Base-by-base conservation (phyloP, 2,329 filamentous ascomycete genomes). In the Chaetomium globosum region DNA sequence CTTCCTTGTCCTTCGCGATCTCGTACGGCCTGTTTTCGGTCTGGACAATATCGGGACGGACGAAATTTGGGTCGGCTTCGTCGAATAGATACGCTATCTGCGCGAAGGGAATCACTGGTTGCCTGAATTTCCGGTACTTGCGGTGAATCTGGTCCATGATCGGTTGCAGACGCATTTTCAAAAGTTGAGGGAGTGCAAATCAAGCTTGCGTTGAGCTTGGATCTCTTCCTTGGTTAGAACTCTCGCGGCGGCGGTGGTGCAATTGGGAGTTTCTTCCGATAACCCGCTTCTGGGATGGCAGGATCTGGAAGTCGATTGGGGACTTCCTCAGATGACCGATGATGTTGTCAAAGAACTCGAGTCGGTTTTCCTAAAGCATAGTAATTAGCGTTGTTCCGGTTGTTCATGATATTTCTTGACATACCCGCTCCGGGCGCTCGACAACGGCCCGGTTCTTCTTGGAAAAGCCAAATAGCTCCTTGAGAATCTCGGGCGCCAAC, bases 81-180 rank as follows among this genome's bases (percentile, higher is more conserved):
- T 92, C 88, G 73, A 92, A 91, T 1, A 98, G 82, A 75, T 98
- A 97, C 23, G 87, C 83, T 65, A 96, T 92, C 69, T 88, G 85
- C 12, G 79, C 77, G 59, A 91, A 88, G 1, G 91, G 87, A 67
- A 99, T 89, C 51, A 92, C 86, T 1, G 92, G 89, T 63, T 88
- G 87, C 67, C 93, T 86, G 78, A 98, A 98, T 71, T 92, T 92
- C 75, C 89, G 91, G 79, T 97, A 96, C 75, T 90, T 93, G 67
- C 84, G 83, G 76, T 96, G 95, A 74, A 99, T 92, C 77, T 97
- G 92, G 71, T 99, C 94, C 93, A 99, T 97, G 71, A 98, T 92
- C 1, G 92, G 92, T 76, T 97, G 93, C 62, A 99, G 87, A 61
- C 89, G 83, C 48, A 96, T 88, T 80, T 98, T 99, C 69, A 99